phyloP scores from a whole-genome alignment of 805 yeast species.

The Candida suzukii region DNA sequence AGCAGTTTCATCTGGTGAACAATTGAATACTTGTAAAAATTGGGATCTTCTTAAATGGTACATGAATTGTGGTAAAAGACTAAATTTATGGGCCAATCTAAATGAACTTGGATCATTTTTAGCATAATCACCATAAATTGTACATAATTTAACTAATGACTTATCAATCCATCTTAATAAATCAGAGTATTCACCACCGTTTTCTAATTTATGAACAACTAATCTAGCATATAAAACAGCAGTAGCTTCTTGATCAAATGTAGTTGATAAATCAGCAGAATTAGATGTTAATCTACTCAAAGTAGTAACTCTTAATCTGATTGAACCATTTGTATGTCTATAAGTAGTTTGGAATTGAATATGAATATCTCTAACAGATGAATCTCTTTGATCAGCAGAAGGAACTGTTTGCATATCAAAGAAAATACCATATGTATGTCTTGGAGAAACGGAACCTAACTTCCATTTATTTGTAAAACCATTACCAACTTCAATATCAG shows the following conservation, averaged over 20 bases:
- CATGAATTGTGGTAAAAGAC: constrained; percentile 91
- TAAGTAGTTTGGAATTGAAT: constrained; percentile 84
- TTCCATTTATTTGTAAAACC: constrained; percentile 91
- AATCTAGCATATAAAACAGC: constrained; percentile 90
- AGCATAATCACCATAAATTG: constrained; percentile 87
- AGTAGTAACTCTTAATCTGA: constrained; percentile 86
- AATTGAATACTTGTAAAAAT: constrained; percentile 91
- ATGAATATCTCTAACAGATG: constrained; percentile 29
- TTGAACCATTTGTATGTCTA: constrained; percentile 92
- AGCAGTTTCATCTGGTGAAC: constrained; percentile 98
- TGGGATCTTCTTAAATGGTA: constrained; percentile 95
- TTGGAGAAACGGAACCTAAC: constrained; percentile 78
- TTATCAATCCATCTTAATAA: constrained; percentile 93
- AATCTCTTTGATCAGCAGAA: constrained; percentile 33
- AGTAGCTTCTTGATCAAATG: constrained; percentile 99
- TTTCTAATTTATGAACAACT: constrained; percentile 84
- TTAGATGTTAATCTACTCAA: constrained; percentile 48
- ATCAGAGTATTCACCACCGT: constrained; percentile 68
- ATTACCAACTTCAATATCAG: constrained; percentile 89
- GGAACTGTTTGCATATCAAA: constrained; percentile 68
- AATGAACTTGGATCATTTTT: constrained; percentile 81
- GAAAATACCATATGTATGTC: constrained; percentile 81
- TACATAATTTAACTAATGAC: constrained; percentile 82
- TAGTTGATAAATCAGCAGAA: constrained; percentile 41
- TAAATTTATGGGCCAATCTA: constrained; percentile 75